These are phyloP conservation scores for Kluyveromyces dobzhanskii DNA, from an alignment of 805 yeast species.

Conservation along the genomic window DNA sequence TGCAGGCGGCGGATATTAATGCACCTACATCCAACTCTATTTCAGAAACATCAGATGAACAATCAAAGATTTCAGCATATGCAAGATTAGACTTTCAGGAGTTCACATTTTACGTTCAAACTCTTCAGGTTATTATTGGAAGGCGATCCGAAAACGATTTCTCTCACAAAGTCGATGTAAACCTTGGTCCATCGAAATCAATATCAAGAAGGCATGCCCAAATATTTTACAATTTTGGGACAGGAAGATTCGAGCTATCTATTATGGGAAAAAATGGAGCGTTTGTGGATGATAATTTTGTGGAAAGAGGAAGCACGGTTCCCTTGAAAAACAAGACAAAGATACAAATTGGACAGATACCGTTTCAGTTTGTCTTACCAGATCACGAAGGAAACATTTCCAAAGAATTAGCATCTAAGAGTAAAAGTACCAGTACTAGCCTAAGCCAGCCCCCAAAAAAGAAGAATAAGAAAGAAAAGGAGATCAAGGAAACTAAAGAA, in stretches of 20 bases:
- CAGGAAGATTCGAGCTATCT: slow-evolving; percentile 85
- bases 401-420: slow-evolving; percentile 15
- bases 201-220: slow-evolving; percentile 92
- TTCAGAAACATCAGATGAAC: slow-evolving; percentile 19
- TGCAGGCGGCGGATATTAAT: not conserved
- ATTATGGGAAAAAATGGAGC: slow-evolving; percentile 95
- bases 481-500: slow-evolving; percentile 33
- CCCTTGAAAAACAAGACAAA: slow-evolving; percentile 75
- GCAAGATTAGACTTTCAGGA: slow-evolving; percentile 85
- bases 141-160: slow-evolving; percentile 71
- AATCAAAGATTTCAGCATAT: slow-evolving; percentile 38
- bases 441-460: slow-evolving; percentile 25
- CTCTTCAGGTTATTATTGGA: slow-evolving; percentile 90
- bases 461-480: slow-evolving; percentile 36
- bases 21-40: slow-evolving; percentile 4
- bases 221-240: slow-evolving; percentile 92
- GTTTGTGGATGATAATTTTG: slow-evolving; percentile 83
- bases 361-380: slow-evolving; percentile 82
- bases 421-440: slow-evolving; percentile 1
- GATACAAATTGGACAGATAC: slow-evolving; percentile 88
- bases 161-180: slow-evolving; percentile 76
- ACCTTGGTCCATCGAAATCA: slow-evolving; percentile 85
- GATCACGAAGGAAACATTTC: slow-evolving; percentile 36
- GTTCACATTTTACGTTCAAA: slow-evolving; percentile 92
- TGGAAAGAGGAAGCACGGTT: slow-evolving; percentile 86